Conservation (phyloP, 1,284 basidiomycete genomes). For the Trichosporon coremiiforme region DNA sequence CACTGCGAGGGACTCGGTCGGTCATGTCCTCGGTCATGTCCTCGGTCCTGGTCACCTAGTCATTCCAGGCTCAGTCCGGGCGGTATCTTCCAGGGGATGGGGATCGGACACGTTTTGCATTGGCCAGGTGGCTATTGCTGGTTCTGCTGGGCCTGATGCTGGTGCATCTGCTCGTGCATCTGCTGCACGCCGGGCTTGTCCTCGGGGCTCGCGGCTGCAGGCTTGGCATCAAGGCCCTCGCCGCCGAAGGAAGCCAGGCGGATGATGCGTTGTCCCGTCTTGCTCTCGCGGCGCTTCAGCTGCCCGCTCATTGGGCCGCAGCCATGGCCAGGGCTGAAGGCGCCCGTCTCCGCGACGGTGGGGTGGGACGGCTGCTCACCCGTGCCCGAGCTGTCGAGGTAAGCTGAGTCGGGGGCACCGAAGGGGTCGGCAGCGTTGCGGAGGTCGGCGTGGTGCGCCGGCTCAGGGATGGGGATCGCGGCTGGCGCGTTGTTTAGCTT, state of each 20-base stretch:
- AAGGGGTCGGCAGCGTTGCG: constrained; percentile 20
- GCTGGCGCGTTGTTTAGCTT: constrained; percentile 51
- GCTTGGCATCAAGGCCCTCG: constrained; percentile 48
- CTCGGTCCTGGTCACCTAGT: too few species aligned
- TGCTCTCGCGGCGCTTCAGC: constrained; percentile 44
- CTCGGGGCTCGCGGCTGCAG: constrained; percentile 23
- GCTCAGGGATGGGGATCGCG: constrained; percentile 31
- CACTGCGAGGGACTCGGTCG: background rate
- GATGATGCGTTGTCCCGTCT: constrained; percentile 41
- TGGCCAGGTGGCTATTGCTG: background rate
- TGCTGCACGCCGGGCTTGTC: background rate
- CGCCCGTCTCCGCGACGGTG: constrained; percentile 49
- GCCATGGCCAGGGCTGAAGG: constrained; percentile 29
- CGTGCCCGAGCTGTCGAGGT: constrained; percentile 35
- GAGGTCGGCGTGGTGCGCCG: constrained; percentile 21
- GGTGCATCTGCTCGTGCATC: too few species aligned
- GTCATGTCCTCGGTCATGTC: background rate
- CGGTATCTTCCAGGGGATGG: too few species aligned
- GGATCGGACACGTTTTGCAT: background rate
- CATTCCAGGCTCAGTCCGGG: too few species aligned
- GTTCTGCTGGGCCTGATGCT: background rate
- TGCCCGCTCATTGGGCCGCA: constrained; percentile 44
- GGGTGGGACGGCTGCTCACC: constrained; percentile 34
- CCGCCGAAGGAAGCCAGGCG: constrained; percentile 51
- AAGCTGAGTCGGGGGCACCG: constrained; percentile 36